Evolutionary conservation across 1,284 basidiomycete species (phyloP), one percentile per base, ranked within the genome.

Genomic region (Stygiomarasmius scandens): DNA sequence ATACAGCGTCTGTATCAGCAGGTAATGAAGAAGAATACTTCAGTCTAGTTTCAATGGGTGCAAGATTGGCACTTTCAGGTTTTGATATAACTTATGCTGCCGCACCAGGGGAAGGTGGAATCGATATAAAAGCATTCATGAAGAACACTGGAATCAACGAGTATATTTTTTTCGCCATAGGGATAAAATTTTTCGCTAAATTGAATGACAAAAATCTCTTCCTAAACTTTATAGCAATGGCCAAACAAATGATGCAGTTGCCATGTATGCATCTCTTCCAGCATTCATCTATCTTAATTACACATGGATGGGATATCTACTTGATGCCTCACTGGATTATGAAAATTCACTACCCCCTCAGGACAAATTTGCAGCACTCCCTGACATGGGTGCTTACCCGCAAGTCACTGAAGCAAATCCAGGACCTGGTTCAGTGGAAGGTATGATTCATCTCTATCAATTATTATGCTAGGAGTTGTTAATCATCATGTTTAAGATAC

Each of bases 81-180:
- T 62, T 77, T 5, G 80, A 81, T 44, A 69, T 76, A 5, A 32
- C 29, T 12, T 32, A 32, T 32, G 5, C 29, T 12, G 77, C 75
- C 1, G 36, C 64, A 2, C 62, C 71, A 53, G 77, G 77, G 2
- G 63, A 72, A 55, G 78, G 78, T 2, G 66, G 66, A 1, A 68
- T 59, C 47, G 71, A 82, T 59, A 67, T 79, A 12, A 74, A 74
- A 67, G 72, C 74, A 25, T 83, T 82, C 68, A 78, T 83, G 78
- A 81, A 74, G 63, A 74, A 80, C 63, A 67, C 73, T 14, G 76
- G 76, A 0, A 61, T 55, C 20, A 56, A 54, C 9, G 54, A 56
- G 71, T 73, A 54, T 34, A 66, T 61, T 9, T 4, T 41, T 6
- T 9, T 44, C n/a, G 16, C 20, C 36, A n/a, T n/a, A n/a, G n/a